Percentiles rank a stretch among this genome's conserved stretches.
These are phyloP conservation scores for Melaleuca alternifolia DNA, from an alignment of 345 rosid genomes.

Conservation along the genomic window DNA sequence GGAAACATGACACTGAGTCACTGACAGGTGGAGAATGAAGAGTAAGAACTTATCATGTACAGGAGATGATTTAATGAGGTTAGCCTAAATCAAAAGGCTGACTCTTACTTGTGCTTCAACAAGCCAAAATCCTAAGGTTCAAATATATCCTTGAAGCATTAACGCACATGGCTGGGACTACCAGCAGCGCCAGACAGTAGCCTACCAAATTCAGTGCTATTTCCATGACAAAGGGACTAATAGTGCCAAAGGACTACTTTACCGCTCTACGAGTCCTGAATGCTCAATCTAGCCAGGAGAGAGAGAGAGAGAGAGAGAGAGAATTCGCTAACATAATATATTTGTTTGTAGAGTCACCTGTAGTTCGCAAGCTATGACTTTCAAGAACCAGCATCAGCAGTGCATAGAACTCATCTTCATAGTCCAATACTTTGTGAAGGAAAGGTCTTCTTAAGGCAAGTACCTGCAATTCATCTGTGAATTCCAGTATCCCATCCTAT, in stretches of 20 bases:
- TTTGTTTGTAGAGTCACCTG: slow-evolving; percentile 37
- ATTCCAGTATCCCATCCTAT: neutral
- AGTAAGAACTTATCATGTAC: neutral
- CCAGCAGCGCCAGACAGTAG: neutral
- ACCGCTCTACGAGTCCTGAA: neutral
- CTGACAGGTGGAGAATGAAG: neutral
- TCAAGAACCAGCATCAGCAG: slow-evolving; percentile 84
- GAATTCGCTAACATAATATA: neutral
- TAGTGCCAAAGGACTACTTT: neutral
- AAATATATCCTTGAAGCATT: neutral
- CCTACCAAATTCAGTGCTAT: neutral
- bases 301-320: neutral
- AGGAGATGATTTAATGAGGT: neutral
- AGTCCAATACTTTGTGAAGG: slow-evolving; percentile 81
- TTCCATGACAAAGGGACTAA: neutral
- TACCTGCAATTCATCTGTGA: slow-evolving; percentile 29
- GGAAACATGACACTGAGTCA: no score
- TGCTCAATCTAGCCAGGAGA: neutral
- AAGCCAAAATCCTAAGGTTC: neutral
- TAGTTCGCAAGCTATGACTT: slow-evolving; percentile 85
- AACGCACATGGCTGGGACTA: neutral
- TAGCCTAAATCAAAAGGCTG: neutral
- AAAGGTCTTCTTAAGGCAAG: slow-evolving; percentile 88
- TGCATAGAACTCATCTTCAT: slow-evolving; percentile 92
- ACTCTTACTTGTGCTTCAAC: neutral